phyloP scores from a whole-genome alignment of 805 yeast species.

The Tanozyma kutaoensis region DNA sequence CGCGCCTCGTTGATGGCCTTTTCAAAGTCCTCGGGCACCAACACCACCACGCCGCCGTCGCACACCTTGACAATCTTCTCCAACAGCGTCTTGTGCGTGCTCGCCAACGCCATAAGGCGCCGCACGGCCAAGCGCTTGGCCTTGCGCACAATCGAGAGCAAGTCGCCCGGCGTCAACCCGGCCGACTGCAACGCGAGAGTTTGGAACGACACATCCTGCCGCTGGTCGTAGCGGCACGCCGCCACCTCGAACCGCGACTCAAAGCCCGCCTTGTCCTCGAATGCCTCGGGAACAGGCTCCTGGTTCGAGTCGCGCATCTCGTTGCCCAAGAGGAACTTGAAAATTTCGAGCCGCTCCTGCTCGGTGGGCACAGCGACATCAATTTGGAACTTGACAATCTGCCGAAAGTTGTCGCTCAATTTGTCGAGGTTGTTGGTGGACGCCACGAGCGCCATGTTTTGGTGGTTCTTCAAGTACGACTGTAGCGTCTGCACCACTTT shows the following conservation, averaged over 20 bases:
- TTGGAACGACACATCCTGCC: slow-evolving; percentile 33
- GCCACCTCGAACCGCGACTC: slow-evolving; percentile 5
- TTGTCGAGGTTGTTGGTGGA: slow-evolving; percentile 65
- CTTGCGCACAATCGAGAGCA: slow-evolving; percentile 52
- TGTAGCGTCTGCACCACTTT: slow-evolving; percentile 46
- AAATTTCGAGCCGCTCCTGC: slow-evolving; percentile 52
- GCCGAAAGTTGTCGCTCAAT: slow-evolving; percentile 51
- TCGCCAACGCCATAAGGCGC: slow-evolving; percentile 25
- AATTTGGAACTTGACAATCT: slow-evolving; percentile 64
- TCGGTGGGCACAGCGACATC: slow-evolving; percentile 71
- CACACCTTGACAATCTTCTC: slow-evolving; percentile 26
- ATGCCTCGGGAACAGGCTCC: slow-evolving; percentile 6
- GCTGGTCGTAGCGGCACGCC: slow-evolving; percentile 9
- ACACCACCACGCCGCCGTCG: slow-evolving; percentile 39
- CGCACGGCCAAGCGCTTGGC: slow-evolving; percentile 48
- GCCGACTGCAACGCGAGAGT: slow-evolving; percentile 77
- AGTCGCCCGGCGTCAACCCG: slow-evolving; percentile 79
- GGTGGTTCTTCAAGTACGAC: slow-evolving; percentile 32
- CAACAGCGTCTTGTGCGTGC: slow-evolving; percentile 6
- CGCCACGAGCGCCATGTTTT: slow-evolving; percentile 36
- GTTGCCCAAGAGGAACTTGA: slow-evolving; percentile 31
- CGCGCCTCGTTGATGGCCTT: slow-evolving; percentile 70
- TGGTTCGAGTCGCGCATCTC: slow-evolving; percentile 6
- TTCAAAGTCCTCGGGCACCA: slow-evolving; percentile 51
- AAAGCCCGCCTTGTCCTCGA: slow-evolving; percentile 9